phyloP scores from a whole-genome alignment of 2,329 filamentous ascomycete genomes.

The Paecilomyces dactylethromorphus region DNA sequence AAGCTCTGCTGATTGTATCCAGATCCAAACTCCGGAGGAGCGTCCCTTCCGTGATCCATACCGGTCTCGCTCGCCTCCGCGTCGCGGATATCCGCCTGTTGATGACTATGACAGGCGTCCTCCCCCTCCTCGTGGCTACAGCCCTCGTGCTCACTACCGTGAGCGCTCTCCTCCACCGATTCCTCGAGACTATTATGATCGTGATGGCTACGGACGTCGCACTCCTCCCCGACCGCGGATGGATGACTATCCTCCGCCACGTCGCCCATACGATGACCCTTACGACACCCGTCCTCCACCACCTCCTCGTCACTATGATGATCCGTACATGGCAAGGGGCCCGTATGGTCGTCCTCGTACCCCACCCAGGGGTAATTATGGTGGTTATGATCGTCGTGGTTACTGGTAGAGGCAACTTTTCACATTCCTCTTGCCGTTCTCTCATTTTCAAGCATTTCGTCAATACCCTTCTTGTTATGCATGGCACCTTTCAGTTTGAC shows the following conservation, averaged over 20 bases:
- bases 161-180: slow-evolving; percentile 68
- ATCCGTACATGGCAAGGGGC: slow-evolving; percentile 52
- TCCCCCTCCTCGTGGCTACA: slow-evolving; percentile 70
- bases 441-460: slow-evolving; percentile 10
- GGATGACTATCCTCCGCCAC: slow-evolving; percentile 65
- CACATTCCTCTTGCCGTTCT: slow-evolving; percentile 21
- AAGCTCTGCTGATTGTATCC: slow-evolving; percentile 20
- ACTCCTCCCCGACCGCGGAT: slow-evolving; percentile 72
- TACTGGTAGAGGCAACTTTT: slow-evolving; percentile 35
- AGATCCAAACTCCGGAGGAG: slow-evolving; percentile 67
- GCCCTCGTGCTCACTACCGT: slow-evolving; percentile 78
- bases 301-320: slow-evolving; percentile 50
- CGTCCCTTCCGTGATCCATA: slow-evolving; percentile 61
- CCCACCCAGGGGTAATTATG: slow-evolving; percentile 35
- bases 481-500: slow-evolving; percentile 3
- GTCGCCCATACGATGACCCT: slow-evolving; percentile 53
- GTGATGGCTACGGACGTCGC: slow-evolving; percentile 68
- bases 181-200: slow-evolving; percentile 80
- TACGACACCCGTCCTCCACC: slow-evolving; percentile 49
- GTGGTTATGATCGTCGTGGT: slow-evolving; percentile 36
- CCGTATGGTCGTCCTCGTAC: slow-evolving; percentile 46
- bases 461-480: slow-evolving; percentile 6
- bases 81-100: slow-evolving; percentile 57
- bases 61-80: slow-evolving; percentile 76
- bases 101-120: slow-evolving; percentile 84